Conservation (phyloP, 768 basidiomycete genomes). For the Rossbeevera mucosa region DNA sequence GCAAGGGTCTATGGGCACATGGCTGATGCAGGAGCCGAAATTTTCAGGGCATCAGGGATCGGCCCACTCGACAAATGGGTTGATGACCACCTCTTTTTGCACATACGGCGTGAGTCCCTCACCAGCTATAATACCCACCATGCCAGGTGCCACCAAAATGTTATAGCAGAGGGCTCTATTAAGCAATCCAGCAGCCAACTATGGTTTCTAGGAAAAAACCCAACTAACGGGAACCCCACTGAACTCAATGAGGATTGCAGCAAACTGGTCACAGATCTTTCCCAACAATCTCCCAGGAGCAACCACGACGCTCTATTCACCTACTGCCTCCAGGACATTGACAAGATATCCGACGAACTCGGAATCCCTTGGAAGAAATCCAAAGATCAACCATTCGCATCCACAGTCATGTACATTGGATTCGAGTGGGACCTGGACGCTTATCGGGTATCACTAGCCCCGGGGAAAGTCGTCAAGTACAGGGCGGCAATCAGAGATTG, state of each 20-base stretch:
- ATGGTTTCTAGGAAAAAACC: not conserved
- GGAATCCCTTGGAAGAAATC: not conserved
- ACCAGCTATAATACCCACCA: too few species aligned
- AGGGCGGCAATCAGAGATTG: rapidly evolving
- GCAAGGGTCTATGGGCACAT: not conserved
- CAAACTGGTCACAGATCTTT: not conserved
- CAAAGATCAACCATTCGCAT: not conserved
- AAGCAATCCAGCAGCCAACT: not conserved
- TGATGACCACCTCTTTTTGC: not conserved
- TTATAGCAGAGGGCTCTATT: not conserved
- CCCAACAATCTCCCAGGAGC: not conserved
- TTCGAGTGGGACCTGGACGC: not conserved
- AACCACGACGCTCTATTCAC: not conserved
- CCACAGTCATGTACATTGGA: not conserved
- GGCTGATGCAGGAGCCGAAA: not conserved
- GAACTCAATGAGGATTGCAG: not conserved
- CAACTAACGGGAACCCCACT: not conserved
- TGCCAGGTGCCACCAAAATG: not conserved
- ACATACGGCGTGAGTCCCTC: too few species aligned
- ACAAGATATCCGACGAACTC: not conserved
- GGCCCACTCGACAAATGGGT: not conserved
- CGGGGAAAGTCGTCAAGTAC: not conserved
- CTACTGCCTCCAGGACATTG: not conserved
- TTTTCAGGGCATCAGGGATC: not conserved
- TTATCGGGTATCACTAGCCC: not conserved